Conservation (phyloP, 129 eudicot genomes). For the Smallanthus sonchifolius region DNA sequence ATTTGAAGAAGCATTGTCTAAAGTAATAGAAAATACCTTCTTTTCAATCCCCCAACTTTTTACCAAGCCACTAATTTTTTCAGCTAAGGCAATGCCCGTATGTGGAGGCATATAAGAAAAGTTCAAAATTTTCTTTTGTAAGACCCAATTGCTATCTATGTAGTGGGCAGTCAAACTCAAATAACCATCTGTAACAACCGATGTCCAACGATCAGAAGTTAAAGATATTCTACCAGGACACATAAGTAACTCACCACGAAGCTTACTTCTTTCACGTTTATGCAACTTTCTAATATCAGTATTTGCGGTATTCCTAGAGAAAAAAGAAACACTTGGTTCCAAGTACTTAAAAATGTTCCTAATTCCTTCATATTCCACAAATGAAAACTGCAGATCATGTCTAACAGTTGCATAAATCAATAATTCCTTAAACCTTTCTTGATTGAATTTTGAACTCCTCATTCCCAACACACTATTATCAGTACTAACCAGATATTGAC, state of each 20-base stretch:
- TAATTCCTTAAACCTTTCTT: conserved; percentile 6
- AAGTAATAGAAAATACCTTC: too few relatives aligned
- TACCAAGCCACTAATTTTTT: too few relatives aligned
- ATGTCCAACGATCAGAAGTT: too few relatives aligned
- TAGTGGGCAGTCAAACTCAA: background rate
- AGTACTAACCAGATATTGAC: background rate
- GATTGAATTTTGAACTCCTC: background rate
- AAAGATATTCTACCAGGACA: background rate
- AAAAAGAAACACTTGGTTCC: background rate
- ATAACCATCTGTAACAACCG: too few relatives aligned
- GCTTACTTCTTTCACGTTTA: background rate
- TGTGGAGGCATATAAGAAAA: too few relatives aligned
- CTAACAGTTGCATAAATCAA: background rate
- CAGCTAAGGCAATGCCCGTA: too few relatives aligned
- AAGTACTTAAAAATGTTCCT: background rate
- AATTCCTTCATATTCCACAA: conserved; percentile 10
- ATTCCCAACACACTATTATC: background rate
- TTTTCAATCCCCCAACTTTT: too few relatives aligned
- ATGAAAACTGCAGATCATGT: conserved; percentile 1
- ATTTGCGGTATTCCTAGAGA: background rate
- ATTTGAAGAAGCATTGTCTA: too few relatives aligned
- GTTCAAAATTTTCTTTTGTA: too few relatives aligned
- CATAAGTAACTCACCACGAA: background rate
- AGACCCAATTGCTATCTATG: too few relatives aligned
- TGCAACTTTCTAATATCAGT: background rate